Conservation (phyloP, 257 asterid genomes). For the Eustoma russellianum region DNA sequence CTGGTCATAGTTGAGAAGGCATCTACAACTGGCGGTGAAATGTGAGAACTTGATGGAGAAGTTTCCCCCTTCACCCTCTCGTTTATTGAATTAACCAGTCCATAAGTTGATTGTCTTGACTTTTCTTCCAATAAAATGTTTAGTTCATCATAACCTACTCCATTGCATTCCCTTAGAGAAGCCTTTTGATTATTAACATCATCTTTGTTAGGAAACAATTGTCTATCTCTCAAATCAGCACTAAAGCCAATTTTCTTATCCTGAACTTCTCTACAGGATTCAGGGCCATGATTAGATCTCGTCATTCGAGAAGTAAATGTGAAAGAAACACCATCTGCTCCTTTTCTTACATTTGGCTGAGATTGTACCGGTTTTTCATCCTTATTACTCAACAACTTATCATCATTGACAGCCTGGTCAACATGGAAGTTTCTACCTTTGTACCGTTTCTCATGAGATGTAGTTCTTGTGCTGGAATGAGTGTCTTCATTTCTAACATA, state of each 20-base stretch:
- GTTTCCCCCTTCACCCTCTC: constrained; percentile 17
- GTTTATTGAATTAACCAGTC: constrained; percentile 45
- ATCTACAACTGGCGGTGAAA: constrained; percentile 14
- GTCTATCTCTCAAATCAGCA: constrained; percentile 33
- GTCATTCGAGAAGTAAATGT: constrained; percentile 81
- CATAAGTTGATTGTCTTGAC: constrained; percentile 53
- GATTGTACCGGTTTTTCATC: constrained; percentile 33
- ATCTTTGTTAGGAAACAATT: constrained; percentile 27
- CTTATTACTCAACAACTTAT: constrained; percentile 17
- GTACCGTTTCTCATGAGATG: constrained; percentile 51
- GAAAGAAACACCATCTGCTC: constrained; percentile 70
- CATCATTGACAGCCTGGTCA: constrained; percentile 29
- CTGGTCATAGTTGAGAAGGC: constrained; percentile 21
- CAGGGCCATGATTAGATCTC: constrained; percentile 27
- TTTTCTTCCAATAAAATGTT: constrained; percentile 76
- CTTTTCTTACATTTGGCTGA: constrained; percentile 34
- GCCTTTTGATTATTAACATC: constrained; percentile 23
- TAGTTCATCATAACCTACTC: constrained; percentile 53
- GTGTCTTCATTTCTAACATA: constrained; percentile 35
- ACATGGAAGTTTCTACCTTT: constrained; percentile 48
- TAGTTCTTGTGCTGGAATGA: constrained; percentile 31
- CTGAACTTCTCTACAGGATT: constrained; percentile 23
- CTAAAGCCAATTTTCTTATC: constrained; percentile 26
- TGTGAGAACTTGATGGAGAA: constrained; percentile 19
- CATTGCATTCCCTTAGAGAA: constrained; percentile 28